Evolutionary conservation across 495 filamentous ascomycete species (phyloP), one percentile per base, ranked within the genome.

Genomic region (Penicillium paxilli): DNA sequence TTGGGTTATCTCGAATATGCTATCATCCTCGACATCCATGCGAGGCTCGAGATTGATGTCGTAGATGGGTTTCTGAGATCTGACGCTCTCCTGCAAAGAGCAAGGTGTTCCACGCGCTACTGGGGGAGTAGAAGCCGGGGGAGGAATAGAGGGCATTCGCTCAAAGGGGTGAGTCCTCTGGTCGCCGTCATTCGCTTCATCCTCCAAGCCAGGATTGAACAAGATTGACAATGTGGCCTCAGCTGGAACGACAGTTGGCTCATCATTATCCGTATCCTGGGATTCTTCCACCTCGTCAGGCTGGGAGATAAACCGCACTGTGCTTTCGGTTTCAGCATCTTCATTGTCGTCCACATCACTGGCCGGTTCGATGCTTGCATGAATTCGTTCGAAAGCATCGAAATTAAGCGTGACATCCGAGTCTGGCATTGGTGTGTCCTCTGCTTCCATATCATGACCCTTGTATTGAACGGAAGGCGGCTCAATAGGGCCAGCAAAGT

Each of bases 31-130:
- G 16, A 56, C 23, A 14, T 58, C 54, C 37, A 56, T 35, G 19
- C 53, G 51, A 4, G 44, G 26, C 19, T 54, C 46, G n/a, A 26
- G 28, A 38, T 51, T 45, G 10, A 58, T 52, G 21, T 60, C 42
- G 25, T 59, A 55, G 16, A 53, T 11, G n/a, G 20, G 25, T 6
- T 24, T 40, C 8, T 50, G 30, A 20, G 49, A 50, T 24, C 45
- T 46, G 37, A 33, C 52, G 45, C 50, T 41, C 67, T 50, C 26
- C 66, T 66, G 35, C 66, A 59, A 17, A 67, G 51, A 60, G 25
- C 51, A 42, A 9, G 65, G 55, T 7, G 52, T 54, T 14, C 51
- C 26, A 37, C 44, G 44, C 7, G 14, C 42, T 2, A 26, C n/a
- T 16, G 59, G 51, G 8, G 65, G 62, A 23, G 61, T 63, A 5